Evolutionary conservation across 2,329 filamentous ascomycete genomes (phyloP).

Genomic region (Aaosphaeria arxii): DNA sequence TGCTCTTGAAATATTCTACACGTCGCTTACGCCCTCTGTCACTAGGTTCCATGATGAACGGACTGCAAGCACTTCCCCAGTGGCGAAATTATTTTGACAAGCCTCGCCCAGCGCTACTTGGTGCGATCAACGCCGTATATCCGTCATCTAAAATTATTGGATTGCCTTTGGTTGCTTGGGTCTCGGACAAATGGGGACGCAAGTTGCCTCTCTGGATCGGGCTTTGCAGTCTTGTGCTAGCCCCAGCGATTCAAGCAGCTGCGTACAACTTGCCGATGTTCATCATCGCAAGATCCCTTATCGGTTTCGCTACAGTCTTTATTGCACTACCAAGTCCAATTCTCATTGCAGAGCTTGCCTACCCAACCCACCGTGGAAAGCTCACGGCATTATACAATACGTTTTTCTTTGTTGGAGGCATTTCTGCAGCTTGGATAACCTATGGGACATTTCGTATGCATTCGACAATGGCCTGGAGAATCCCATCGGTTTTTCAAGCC

Average conservation of each 20-base stretch:
- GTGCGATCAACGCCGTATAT: not conserved
- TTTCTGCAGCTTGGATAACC: not conserved
- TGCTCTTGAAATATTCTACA: not conserved
- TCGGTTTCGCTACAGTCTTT: not conserved
- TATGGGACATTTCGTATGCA: not conserved
- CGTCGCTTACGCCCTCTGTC: not conserved
- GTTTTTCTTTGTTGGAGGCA: not conserved
- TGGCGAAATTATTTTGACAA: not conserved
- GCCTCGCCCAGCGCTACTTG: not conserved
- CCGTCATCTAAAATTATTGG: not conserved
- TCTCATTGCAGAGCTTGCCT: not conserved
- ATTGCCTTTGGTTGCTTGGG: not conserved
- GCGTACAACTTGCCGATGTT: not conserved
- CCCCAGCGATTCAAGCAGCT: not conserved
- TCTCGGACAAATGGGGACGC: not conserved
- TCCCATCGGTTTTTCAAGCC: not conserved
- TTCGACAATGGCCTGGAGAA: not conserved
- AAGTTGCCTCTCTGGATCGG: not conserved
- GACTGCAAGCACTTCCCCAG: not conserved
- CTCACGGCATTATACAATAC: not conserved
- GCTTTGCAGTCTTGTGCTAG: not conserved
- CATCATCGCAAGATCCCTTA: not conserved
- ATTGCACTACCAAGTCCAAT: not conserved
- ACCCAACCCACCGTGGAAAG: not conserved
- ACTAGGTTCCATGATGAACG: conserved; percentile 1